Evolutionary conservation across 306 rosid species (phyloP).

Genomic region (Ziziphus jujuba): DNA sequence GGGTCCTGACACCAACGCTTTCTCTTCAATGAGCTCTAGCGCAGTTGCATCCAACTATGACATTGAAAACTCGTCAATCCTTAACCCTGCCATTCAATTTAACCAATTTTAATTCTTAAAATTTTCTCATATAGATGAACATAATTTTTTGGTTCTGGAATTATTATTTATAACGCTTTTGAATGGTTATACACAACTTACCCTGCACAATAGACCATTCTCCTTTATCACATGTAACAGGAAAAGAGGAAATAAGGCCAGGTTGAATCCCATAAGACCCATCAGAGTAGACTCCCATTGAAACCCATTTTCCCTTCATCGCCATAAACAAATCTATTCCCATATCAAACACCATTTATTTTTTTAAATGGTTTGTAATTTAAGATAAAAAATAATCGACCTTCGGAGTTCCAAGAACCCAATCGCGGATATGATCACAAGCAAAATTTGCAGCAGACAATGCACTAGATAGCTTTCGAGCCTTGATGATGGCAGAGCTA

Average conservation of each 20-base stretch:
- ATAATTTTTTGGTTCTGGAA: too few relatives aligned
- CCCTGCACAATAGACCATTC: conserved; percentile 87
- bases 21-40: conserved; percentile 80
- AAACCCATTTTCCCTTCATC: conserved; percentile 72
- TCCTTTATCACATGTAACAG: conserved; percentile 88
- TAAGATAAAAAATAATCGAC: conserved; percentile 30
- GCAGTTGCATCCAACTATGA: conserved; percentile 76
- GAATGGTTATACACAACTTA: conserved; percentile 12
- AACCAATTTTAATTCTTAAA: conserved; percentile 3
- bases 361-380: neutral
- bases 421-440: conserved; percentile 72
- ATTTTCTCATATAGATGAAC: too few relatives aligned
- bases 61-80: conserved; percentile 72
- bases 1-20: too few relatives aligned
- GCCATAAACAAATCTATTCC: conserved; percentile 10
- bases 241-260: conserved; percentile 85
- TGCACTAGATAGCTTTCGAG: conserved; percentile 64
- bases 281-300: conserved; percentile 94
- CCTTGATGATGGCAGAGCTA: conserved; percentile 57
- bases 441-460: conserved; percentile 73
- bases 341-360: neutral
- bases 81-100: conserved; percentile 52
- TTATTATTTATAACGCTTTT: too few relatives aligned
- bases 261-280: conserved; percentile 80
- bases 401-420: conserved; percentile 74